Evolutionary conservation across 2,329 filamentous ascomycete species (phyloP).

Genomic region (Neofusicoccum umdonicola): DNA sequence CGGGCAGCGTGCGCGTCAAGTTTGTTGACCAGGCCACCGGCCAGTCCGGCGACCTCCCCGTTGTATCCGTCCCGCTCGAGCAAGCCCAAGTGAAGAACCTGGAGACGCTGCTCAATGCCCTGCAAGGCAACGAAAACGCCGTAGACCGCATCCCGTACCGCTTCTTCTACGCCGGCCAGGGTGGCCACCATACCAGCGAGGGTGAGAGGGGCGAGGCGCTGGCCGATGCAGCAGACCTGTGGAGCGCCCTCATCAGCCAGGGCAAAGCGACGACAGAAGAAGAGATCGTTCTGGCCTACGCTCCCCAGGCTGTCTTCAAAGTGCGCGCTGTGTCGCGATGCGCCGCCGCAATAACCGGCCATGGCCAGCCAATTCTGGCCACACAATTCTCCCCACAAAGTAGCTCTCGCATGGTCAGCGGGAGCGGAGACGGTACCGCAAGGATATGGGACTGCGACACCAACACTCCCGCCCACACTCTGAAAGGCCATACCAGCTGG

Average conservation of each 20-base stretch:
- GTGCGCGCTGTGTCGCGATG: conserved; percentile 90
- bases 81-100: conserved; percentile 88
- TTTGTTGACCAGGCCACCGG: conserved; percentile 79
- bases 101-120: conserved; percentile 78
- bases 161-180: conserved; percentile 55
- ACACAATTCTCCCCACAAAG: conserved; percentile 80
- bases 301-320: conserved; percentile 88
- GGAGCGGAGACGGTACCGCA: conserved; percentile 86
- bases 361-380: conserved; percentile 85
- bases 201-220: conserved; percentile 37
- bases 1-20: conserved; percentile 78
- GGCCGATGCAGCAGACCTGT: conserved; percentile 46
- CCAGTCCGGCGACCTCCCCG: conserved; percentile 66
- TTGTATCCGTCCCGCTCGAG: conserved; percentile 69
- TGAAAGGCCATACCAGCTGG: conserved; percentile 87
- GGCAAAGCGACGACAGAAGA: conserved; percentile 27
- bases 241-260: conserved; percentile 39
- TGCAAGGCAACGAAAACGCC: conserved; percentile 63
- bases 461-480: conserved; percentile 79
- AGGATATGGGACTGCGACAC: conserved; percentile 94
- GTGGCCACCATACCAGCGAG: conserved; percentile 22
- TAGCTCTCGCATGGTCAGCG: conserved; percentile 77
- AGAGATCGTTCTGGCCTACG: conserved; percentile 27
- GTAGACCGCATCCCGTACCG: conserved; percentile 64
- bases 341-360: conserved; percentile 82